phyloP scores from a whole-genome alignment of 1,139 yeast genomes.

The Petasospora rhodanensis region DNA sequence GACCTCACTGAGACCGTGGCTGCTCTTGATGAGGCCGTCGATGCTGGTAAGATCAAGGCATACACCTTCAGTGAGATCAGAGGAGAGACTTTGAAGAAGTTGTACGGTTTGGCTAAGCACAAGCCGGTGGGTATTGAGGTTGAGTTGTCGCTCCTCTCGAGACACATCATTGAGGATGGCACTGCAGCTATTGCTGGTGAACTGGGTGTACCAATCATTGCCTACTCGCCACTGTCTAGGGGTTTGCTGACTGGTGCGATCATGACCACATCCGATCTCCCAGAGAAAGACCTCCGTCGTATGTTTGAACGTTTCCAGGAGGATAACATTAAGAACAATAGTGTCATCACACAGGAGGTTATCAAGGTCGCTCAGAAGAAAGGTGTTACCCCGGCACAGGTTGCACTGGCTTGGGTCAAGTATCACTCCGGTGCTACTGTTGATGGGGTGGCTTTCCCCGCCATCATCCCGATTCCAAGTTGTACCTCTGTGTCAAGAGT shows the following conservation, averaged over 20 bases:
- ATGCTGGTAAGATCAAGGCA: slow-evolving; percentile 56
- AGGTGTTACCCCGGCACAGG: slow-evolving; percentile 53
- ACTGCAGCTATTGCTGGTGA: slow-evolving; percentile 51
- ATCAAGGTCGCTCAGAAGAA: slow-evolving; percentile 39
- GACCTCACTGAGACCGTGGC: slow-evolving; percentile 48
- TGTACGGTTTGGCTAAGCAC: slow-evolving; percentile 38
- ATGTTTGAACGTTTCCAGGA: slow-evolving; percentile 53
- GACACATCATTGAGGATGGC: slow-evolving; percentile 57
- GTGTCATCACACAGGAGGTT: slow-evolving; percentile 40
- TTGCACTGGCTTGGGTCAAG: slow-evolving; percentile 72
- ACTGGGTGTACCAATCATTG: slow-evolving; percentile 59
- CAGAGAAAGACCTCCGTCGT: slow-evolving; percentile 54
- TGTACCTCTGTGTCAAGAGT: slow-evolving; percentile 63
- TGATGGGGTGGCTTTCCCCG: slow-evolving; percentile 43
- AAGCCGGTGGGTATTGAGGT: slow-evolving; percentile 65
- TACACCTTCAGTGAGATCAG: slow-evolving; percentile 70
- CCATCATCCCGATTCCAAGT: slow-evolving; percentile 55
- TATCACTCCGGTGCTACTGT: slow-evolving; percentile 34
- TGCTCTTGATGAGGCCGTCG: slow-evolving; percentile 47
- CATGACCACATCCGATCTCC: slow-evolving; percentile 37
- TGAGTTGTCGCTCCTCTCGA: slow-evolving; percentile 66
- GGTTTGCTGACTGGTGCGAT: slow-evolving; percentile 70
- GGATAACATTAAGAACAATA: slow-evolving; percentile 53
- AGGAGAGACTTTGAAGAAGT: slow-evolving; percentile 53
- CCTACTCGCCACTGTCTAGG: slow-evolving; percentile 80